Base-by-base conservation (phyloP, 148 eudicot species). In the Vaccinium macrocarpon region DNA sequence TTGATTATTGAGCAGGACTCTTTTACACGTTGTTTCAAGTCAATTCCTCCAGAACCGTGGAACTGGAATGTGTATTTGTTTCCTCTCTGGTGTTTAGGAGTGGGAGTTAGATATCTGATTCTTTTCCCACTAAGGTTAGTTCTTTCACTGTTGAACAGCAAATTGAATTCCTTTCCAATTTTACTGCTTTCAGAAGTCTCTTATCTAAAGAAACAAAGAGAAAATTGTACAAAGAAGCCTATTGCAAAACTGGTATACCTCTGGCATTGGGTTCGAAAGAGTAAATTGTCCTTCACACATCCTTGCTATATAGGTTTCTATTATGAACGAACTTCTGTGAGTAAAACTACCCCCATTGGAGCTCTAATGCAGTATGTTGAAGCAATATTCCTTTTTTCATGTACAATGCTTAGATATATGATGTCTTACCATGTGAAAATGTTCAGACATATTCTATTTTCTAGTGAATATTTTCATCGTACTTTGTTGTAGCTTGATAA, bases 1-100 rank as follows among this genome's bases (percentile, higher is more conserved):
- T 46, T 88, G 42, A 12, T 86, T 56, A 78, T 68, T 88, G 81
- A 85, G 59, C 93, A 97, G 99, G 99, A 97, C 84, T 94, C 99
- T 82, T 97, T 97, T 88, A 97, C 99, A 0, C 94, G 98, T 61
- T 97, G 99, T 90, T 97, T 97, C 91, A 97, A 97, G 93, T 97
- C 99, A 62, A 97, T 90, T 90, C 91, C 98, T 82, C 94, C 98
- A 32, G 99, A 97, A 87, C 98, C 99, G 13, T 97, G 99, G 99
- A 95, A 97, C 88, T 97, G 98, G 98, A 97, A 97, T 86, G 82
- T 97, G 38, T 97, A 97, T 86, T 88, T 97, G 75, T 95, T 97
- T 89, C 99, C 98, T 27, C 83, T 97, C 74, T 97, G 99, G 99
- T 97, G 99, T 80, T 82, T 89, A 56, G 98, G 99, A 46, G 98